Conservation (phyloP, 1,139 yeast species). For the Kluyveromyces sp. region DNA sequence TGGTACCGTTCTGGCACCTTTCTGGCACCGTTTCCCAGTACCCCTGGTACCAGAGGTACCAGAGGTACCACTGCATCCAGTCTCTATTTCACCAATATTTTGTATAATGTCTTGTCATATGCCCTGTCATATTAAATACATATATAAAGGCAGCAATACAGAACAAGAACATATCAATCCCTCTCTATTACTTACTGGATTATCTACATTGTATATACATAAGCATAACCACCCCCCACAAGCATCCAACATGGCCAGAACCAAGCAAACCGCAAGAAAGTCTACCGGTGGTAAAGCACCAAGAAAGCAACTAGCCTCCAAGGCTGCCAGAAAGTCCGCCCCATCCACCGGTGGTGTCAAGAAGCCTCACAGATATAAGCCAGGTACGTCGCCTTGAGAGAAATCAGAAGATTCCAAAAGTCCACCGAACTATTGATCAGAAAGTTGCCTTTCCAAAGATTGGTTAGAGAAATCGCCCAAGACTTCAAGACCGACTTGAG, state of each 20-base stretch:
- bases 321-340: constrained; percentile 98
- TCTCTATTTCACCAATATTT: no score
- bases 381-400: constrained; percentile 99
- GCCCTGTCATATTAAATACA: no score
- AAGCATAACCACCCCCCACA: constrained; percentile 10
- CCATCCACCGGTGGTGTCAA: constrained; percentile 98
- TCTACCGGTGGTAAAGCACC: constrained; percentile 99
- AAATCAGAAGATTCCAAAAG: constrained; percentile 98
- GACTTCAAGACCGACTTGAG: constrained; percentile 97
- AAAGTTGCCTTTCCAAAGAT: constrained; percentile 98
- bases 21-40: no score
- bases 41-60: no score
- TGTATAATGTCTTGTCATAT: no score
- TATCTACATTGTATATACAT: neutral
- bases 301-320: constrained; percentile 97
- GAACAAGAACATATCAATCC: no score
- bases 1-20: no score
- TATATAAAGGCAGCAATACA: no score
- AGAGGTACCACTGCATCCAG: no score
- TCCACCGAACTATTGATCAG: constrained; percentile 94
- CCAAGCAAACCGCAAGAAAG: constrained; percentile 97
- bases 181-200: no score
- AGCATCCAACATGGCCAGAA: constrained; percentile 72
- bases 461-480: constrained; percentile 96
- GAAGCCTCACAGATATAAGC: constrained; percentile 99